These are phyloP conservation scores for Coprinopsis strossmayeri DNA, from an alignment of 768 basidiomycete genomes.

Conservation along the genomic window DNA sequence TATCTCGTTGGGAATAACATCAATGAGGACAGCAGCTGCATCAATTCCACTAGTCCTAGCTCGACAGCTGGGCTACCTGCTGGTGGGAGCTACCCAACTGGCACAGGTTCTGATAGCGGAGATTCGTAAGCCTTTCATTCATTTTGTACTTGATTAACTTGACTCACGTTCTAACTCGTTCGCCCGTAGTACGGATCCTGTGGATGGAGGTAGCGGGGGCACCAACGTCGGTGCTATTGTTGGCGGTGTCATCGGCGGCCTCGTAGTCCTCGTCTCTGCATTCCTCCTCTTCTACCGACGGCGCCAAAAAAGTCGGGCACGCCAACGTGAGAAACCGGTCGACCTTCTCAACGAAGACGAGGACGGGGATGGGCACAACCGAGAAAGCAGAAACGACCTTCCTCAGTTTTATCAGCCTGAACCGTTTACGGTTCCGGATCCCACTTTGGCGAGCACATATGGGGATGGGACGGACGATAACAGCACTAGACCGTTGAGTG, in stretches of 20 bases:
- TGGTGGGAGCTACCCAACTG: constrained; percentile 65
- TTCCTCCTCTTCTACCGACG: constrained; percentile 47
- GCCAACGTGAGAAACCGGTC: constrained; percentile 51
- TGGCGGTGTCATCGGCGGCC: constrained; percentile 47
- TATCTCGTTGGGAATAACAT: constrained; percentile 50
- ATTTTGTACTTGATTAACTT: not conserved
- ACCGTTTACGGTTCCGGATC: constrained; percentile 67
- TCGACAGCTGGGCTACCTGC: constrained; percentile 75
- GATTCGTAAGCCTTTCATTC: constrained; percentile 12
- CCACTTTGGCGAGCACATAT: constrained; percentile 35
- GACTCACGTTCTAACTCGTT: not conserved
- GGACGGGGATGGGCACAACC: constrained; percentile 21
- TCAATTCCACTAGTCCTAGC: constrained; percentile 57
- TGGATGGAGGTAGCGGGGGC: constrained; percentile 5
- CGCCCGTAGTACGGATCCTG: not conserved
- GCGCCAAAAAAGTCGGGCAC: constrained; percentile 28
- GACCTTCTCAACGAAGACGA: constrained; percentile 60
- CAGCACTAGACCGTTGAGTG: constrained; percentile 28
- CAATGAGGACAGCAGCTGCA: constrained; percentile 45
- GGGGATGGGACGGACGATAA: constrained; percentile 14
- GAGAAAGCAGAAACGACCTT: constrained; percentile 35
- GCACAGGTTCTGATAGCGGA: constrained; percentile 23
- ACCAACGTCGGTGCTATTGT: constrained; percentile 41
- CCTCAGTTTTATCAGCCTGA: constrained; percentile 73
- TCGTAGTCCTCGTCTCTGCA: constrained; percentile 33